These are phyloP conservation scores for Sporopachydermia lactativora DNA, from an alignment of 805 yeast genomes.

Conservation along the genomic window DNA sequence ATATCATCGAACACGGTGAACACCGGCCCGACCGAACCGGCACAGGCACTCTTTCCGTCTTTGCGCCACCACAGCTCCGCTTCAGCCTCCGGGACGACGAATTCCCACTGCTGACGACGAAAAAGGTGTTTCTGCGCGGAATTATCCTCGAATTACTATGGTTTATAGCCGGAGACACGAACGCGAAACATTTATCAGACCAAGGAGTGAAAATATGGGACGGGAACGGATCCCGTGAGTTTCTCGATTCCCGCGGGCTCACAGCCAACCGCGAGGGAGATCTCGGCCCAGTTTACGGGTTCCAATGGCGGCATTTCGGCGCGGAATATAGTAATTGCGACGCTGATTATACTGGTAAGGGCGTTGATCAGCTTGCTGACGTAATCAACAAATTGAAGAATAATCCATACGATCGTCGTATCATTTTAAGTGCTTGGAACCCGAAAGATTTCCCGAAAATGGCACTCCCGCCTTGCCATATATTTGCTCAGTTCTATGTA, in stretches of 20 bases:
- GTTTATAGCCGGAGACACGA: slow-evolving; percentile 86
- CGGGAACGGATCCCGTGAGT: slow-evolving; percentile 93
- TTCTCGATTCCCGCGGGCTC: slow-evolving; percentile 71
- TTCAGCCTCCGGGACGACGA: slow-evolving; percentile 58
- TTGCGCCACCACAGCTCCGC: slow-evolving; percentile 93
- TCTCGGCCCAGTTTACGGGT: slow-evolving; percentile 96
- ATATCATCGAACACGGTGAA: slow-evolving; percentile 77
- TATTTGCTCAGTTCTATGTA: slow-evolving; percentile 90
- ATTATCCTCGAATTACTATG: slow-evolving; percentile 83
- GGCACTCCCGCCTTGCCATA: slow-evolving; percentile 99
- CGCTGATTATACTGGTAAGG: slow-evolving; percentile 74
- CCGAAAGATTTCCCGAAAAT: slow-evolving; percentile 87
- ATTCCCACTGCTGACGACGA: slow-evolving; percentile 87
- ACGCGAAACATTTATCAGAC: slow-evolving; percentile 63
- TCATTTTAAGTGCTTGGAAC: slow-evolving; percentile 95
- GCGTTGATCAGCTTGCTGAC: slow-evolving; percentile 78
- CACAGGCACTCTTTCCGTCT: slow-evolving; percentile 81
- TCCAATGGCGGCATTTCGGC: slow-evolving; percentile 99
- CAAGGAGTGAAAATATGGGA: slow-evolving; percentile 97
- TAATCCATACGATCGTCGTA: slow-evolving; percentile 90
- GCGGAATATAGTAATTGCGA: slow-evolving; percentile 83
- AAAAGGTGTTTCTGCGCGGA: slow-evolving; percentile 80
- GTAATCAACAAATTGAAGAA: slow-evolving; percentile 68
- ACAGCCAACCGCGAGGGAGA: slow-evolving; percentile 80
- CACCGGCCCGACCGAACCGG: slow-evolving; percentile 94